phyloP scores from a whole-genome alignment of 2,329 filamentous ascomycete genomes.

The Tolypocladium paradoxum region DNA sequence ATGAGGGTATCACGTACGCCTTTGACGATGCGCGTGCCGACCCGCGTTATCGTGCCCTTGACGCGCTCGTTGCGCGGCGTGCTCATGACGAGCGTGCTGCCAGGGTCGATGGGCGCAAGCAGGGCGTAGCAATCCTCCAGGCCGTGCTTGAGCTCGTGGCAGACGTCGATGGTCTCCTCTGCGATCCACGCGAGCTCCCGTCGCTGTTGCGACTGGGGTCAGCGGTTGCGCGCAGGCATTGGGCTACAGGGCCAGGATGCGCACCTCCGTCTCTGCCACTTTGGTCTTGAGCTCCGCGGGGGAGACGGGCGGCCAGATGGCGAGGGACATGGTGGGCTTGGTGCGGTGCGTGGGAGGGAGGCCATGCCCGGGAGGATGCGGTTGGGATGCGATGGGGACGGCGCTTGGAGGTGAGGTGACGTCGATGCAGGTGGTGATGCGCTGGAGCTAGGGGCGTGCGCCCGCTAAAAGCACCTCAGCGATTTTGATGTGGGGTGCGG shows the following conservation, averaged over 20 bases:
- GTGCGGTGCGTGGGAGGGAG: not conserved
- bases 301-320: slow-evolving; percentile 46
- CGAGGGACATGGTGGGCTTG: slow-evolving; percentile 38
- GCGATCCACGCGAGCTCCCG: slow-evolving; percentile 47
- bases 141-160: slow-evolving; percentile 46
- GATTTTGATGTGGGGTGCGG: not conserved
- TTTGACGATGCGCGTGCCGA: slow-evolving; percentile 85
- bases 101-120: slow-evolving; percentile 72
- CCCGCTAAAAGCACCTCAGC: not conserved
- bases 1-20: slow-evolving; percentile 48
- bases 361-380: not conserved
- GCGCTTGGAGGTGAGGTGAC: not conserved
- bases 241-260: slow-evolving; percentile 5
- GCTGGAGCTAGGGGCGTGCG: not conserved
- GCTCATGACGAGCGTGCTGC: slow-evolving; percentile 81
- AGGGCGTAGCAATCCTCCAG: slow-evolving; percentile 83
- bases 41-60: slow-evolving; percentile 84
- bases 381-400: slow-evolving; percentile 7
- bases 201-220: slow-evolving; percentile 19
- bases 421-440: slow-evolving; percentile 6
- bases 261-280: slow-evolving; percentile 39
- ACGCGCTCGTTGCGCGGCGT: slow-evolving; percentile 79
- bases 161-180: slow-evolving; percentile 34
- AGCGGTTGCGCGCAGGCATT: not conserved
- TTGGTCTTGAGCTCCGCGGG: slow-evolving; percentile 38